Evolutionary conservation across 805 yeast genomes (phyloP).

Genomic region (Ogataea nonfermentans): DNA sequence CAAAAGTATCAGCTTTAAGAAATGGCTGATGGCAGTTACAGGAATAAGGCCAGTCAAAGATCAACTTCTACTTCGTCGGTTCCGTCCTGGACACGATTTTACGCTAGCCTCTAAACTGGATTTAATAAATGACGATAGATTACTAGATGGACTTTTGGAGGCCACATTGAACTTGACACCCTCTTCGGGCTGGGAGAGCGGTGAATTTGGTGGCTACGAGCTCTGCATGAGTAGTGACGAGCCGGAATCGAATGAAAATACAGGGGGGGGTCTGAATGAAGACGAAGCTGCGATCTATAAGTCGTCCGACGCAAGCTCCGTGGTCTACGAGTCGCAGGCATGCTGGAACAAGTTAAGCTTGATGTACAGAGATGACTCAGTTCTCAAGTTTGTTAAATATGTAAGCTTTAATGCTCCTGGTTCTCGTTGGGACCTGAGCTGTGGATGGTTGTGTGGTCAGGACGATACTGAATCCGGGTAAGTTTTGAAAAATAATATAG

Average conservation of each 20-base stretch:
- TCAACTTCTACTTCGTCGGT: slow-evolving; percentile 73
- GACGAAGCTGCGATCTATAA: slow-evolving; percentile 88
- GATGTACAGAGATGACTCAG: slow-evolving; percentile 78
- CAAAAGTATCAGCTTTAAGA: slow-evolving; percentile 58
- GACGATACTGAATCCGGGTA: slow-evolving; percentile 39
- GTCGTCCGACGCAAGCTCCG: slow-evolving; percentile 67
- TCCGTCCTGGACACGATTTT: slow-evolving; percentile 94
- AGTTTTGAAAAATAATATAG: background rate
- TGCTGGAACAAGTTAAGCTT: slow-evolving; percentile 76
- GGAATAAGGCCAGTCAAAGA: slow-evolving; percentile 60
- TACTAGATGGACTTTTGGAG: slow-evolving; percentile 59
- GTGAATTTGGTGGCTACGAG: slow-evolving; percentile 95
- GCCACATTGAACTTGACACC: slow-evolving; percentile 85
- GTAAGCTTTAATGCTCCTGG: slow-evolving; percentile 87
- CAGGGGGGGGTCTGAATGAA: slow-evolving; percentile 31
- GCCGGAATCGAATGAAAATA: slow-evolving; percentile 40
- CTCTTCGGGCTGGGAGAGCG: slow-evolving; percentile 75
- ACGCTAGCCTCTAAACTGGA: slow-evolving; percentile 71
- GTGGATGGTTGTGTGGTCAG: slow-evolving; percentile 72
- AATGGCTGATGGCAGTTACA: slow-evolving; percentile 67
- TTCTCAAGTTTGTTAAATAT: slow-evolving; percentile 90
- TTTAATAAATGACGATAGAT: slow-evolving; percentile 27
- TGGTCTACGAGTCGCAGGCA: slow-evolving; percentile 76
- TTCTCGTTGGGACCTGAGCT: slow-evolving; percentile 85
- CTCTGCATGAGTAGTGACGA: slow-evolving; percentile 71